Evolutionary conservation across 306 rosid genomes (phyloP), one percentile per base, ranked within the genome.

Genomic region (Cucurbita ficifolia): DNA sequence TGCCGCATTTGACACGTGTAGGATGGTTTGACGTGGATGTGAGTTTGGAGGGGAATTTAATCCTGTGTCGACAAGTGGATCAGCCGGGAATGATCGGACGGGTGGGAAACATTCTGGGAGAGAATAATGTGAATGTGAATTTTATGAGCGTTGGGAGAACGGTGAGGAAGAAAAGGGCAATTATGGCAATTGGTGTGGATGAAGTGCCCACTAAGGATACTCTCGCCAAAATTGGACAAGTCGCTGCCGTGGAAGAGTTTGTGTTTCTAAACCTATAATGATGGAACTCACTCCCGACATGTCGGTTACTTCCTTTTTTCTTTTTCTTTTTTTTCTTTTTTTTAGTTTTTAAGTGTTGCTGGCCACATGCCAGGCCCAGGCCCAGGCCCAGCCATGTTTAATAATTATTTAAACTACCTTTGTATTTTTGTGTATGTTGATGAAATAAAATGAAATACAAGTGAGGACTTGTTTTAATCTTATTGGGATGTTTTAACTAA

Each of bases 111-210:
- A 88, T 93, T 13, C 82, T 93, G 0, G 97, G 82, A 4, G 80
- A 82, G 10, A 83, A 78, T 0, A 93, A 90, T 46, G 96, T 90
- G 75, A 93, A 93, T 74, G 96, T 93, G 43, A 93, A 82, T 79
- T 93, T 90, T 45, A 93, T 93, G 98, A 93, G 97, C 5, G 98
- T 93, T 22, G 98, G 96, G 68, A 87, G 97, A 79, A 93, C 88
- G 10, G 74, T 75, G 1, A 80, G 79, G 59, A 79, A 87, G 63
- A 87, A 75, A 72, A 85, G 76, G 76, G 98, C 97, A 1, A 79
- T 93, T 33, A 90, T 90, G 97, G 97, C 98, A 0, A 93, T 90
- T 77, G 96, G 98, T 33, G 94, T 93, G 3, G 98, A 93, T 76
- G 97, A 93, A 75, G 90, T 87, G 62, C 98, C 98, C 10, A 78